These are phyloP conservation scores for Boletus tylopilopsis DNA, from an alignment of 768 basidiomycete genomes.

Conservation along the genomic window DNA sequence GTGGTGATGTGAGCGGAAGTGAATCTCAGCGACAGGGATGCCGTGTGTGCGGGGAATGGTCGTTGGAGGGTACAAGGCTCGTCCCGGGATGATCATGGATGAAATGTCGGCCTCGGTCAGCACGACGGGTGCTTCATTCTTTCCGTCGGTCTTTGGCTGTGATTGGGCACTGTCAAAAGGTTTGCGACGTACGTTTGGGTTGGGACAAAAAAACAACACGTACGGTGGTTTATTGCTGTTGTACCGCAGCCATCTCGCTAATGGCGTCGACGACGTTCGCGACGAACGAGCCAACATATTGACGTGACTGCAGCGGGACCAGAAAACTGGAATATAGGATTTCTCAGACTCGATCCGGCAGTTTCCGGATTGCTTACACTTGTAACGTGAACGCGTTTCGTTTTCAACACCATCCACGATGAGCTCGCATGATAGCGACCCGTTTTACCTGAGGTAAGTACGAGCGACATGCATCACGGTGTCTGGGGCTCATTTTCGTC, in stretches of 20 bases:
- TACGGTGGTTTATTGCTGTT: constrained; percentile 13
- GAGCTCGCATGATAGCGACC: constrained; percentile 54
- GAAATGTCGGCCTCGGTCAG: constrained; percentile 42
- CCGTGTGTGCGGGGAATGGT: constrained; percentile 59
- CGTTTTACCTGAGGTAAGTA: constrained; percentile 73
- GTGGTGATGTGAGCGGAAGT: constrained; percentile 75
- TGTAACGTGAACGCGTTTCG: background rate
- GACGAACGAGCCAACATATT: constrained; percentile 32
- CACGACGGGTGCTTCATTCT: constrained; percentile 8
- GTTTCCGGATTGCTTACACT: too few species aligned
- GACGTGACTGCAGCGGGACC: background rate
- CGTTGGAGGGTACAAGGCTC: constrained; percentile 50
- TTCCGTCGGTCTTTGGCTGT: constrained; percentile 3
- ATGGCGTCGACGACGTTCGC: constrained; percentile 13
- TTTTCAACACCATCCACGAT: constrained; percentile 22
- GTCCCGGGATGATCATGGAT: constrained; percentile 59
- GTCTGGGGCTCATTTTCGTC: constrained; percentile 13
- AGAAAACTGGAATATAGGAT: background rate
- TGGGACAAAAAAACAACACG: background rate
- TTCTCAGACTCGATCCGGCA: background rate
- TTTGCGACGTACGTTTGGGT: background rate
- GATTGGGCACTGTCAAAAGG: constrained; percentile 1
- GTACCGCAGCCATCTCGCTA: constrained; percentile 23
- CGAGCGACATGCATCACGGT: background rate
- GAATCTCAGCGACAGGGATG: constrained; percentile 77